Evolutionary conservation across 371 early-diverging fungal genomes (phyloP).

Genomic region (Rhizopus sp.): DNA sequence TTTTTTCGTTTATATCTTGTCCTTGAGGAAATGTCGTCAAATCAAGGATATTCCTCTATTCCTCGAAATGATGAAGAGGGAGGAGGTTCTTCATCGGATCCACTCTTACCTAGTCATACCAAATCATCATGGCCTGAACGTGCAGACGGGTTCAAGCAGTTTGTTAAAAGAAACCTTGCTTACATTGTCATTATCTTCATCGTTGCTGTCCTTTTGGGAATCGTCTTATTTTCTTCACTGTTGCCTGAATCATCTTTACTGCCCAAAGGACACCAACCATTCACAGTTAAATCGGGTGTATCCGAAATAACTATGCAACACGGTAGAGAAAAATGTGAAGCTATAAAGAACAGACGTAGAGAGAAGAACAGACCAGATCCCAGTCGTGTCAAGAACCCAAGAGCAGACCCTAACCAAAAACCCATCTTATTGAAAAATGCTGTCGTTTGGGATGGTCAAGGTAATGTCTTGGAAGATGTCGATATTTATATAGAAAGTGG

Average conservation of each 20-base stretch:
- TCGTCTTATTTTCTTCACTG: constrained; percentile 7
- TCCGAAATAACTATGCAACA: constrained; percentile 22
- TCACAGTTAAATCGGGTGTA: constrained; percentile 11
- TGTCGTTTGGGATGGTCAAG: constrained; percentile 63
- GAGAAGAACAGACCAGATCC: constrained; percentile 3
- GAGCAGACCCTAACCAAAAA: constrained; percentile 13
- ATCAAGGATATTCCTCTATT: constrained; percentile 13
- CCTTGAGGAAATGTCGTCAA: neutral
- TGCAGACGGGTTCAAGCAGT: constrained; percentile 5
- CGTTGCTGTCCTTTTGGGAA: neutral
- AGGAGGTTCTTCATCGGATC: constrained; percentile 7
- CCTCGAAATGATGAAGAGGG: constrained; percentile 7
- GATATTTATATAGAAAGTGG: constrained; percentile 59
- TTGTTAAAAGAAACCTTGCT: constrained; percentile 4
- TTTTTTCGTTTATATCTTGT: neutral
- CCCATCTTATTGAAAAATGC: constrained; percentile 54
- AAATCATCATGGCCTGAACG: constrained; percentile 1
- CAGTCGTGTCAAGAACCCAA: constrained; percentile 16
- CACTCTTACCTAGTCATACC: neutral
- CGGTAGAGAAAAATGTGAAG: constrained; percentile 20
- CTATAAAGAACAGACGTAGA: constrained; percentile 15
- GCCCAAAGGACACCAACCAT: constrained; percentile 9
- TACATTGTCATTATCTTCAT: constrained; percentile 5
- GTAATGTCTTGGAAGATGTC: constrained; percentile 38
- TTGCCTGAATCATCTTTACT: constrained; percentile 12